Base-by-base conservation (phyloP, 2,329 filamentous ascomycete genomes). In the Aspergillus sp. region DNA sequence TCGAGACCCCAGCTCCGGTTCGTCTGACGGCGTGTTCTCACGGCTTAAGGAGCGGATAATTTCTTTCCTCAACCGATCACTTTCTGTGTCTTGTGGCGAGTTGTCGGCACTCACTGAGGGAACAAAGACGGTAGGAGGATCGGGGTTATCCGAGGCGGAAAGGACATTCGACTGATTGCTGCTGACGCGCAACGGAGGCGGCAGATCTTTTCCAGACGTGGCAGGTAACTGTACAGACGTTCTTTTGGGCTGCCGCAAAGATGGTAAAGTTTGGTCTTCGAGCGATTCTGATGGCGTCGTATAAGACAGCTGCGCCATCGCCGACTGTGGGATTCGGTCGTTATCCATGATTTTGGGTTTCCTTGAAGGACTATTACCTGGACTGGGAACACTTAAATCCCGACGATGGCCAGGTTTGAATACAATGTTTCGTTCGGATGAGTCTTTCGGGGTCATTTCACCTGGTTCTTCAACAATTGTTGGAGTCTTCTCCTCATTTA, bases 331-430 rank as follows among this genome's bases (percentile, higher is more conserved):
- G 45, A 65, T 46, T 19, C 56, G 51, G 17, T 67, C 68, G 17
- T 66, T 68, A 7, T 73, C 67, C 41, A 74, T 74, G 30, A 84
- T 59, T 19, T 73, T 69, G 3, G 81, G 80, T 27, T 74, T 78
- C 43, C 77, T 76, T n/a, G 80, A 81, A 27, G 82, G 81, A 49
- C 80, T 84, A 49, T 81, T 81, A 39, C 74, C 75, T 15, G 74
- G 72, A 50, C 74, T 79, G 3, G 82, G 81, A 32, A 80, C 75
- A 48, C 78, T 78, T 45, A 84, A 60, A 57, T 80, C 78, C 41
- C 79, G 75, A 45, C 78, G 74, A 61, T 80, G 78, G 9, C 78
- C 79, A 27, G 74, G 70, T 27, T 74, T 74, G 51, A 81, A 75
- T 22, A 58, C 64, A 55, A 64, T 60, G 53, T 65, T 41, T 45